Evolutionary conservation across 192 early-diverging fungal genomes (phyloP), one percentile per base, ranked within the genome.

Genomic region (Podila horticola): DNA sequence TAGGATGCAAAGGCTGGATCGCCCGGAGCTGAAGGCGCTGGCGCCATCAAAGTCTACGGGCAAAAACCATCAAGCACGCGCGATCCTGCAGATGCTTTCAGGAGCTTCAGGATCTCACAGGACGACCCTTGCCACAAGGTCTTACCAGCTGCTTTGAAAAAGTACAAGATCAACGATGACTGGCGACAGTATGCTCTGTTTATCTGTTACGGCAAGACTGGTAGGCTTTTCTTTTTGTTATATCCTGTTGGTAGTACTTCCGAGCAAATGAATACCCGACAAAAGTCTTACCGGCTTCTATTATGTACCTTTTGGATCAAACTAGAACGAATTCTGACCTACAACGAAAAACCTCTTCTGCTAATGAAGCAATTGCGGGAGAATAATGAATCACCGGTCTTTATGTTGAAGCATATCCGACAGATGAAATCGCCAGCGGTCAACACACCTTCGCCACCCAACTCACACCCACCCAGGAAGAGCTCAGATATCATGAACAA

Each of bases 141-240:
- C n/a, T 84, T 98, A 26, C 91, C 91, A 24, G 91, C 91, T 17
- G 93, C 93, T 4, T 76, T 98, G 62, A 93, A 94, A 74, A 97
- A 97, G 83, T 98, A 97, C 87, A 96, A 96, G 61, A 92, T 98
- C 29, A 82, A 75, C 41, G 95, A 95, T 68, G 90, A 95, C 67
- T 97, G 94, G 95, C 90, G 90, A 64, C 87, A 94, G 66, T 98
- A 95, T 83, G 88, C 90, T 7, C 83, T 98, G 50, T 94, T 92
- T 84, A 92, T 98, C 55, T 89, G 91, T 59, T 95, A 88, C 69
- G 92, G 91, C 13, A 88, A 86, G 9, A 77, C 86, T 87, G 90
- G 88, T 93, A 83, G 41, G 51, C 30, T 45, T 24, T 33, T 29
- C 26, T 5, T 30, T 33, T 33, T 61, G 26, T 31, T 30, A 9